Evolutionary conservation across 139 green algal genomes (phyloP).

Genomic region (Raphidocelis subcapitata): DNA sequence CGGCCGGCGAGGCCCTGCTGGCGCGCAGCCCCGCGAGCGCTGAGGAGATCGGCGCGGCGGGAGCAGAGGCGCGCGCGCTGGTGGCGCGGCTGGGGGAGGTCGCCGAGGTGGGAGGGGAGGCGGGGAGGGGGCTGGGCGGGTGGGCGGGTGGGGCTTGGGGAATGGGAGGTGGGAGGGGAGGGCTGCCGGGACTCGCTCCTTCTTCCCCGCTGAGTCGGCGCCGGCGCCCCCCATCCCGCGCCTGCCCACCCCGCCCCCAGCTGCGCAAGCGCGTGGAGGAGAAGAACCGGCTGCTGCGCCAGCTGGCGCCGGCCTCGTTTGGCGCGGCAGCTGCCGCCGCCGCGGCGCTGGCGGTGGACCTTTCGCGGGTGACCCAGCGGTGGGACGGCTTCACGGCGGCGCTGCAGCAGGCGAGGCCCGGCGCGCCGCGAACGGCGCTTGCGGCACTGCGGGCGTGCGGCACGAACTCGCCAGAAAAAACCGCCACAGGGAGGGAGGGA

Average conservation of each 20-base stretch:
- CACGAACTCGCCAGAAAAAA: too few relatives aligned
- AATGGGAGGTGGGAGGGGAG: too few relatives aligned
- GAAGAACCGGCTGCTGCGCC: conserved; percentile 72
- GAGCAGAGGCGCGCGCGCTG: conserved; percentile 56
- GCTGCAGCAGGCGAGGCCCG: conserved; percentile 60
- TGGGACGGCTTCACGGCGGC: conserved; percentile 74
- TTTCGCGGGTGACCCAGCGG: conserved; percentile 46
- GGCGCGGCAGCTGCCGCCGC: conserved; percentile 10
- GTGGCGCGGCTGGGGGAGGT: conserved; percentile 44
- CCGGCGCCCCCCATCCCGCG: too few relatives aligned
- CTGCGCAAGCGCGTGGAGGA: conserved; percentile 69
- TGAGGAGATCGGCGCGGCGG: conserved; percentile 69
- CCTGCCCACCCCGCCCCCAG: conserved; percentile 9
- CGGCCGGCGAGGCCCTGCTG: conserved; percentile 49
- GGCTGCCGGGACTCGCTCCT: too few relatives aligned
- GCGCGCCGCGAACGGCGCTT: too few relatives aligned
- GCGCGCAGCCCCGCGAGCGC: conserved; percentile 48
- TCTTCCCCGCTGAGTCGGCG: too few relatives aligned
- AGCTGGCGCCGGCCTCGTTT: conserved; percentile 35
- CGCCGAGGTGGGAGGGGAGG: conserved; percentile 18
- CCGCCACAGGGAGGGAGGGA: too few relatives aligned
- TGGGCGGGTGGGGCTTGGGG: too few relatives aligned
- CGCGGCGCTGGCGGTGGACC: conserved; percentile 50
- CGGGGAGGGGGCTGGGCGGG: too few relatives aligned
- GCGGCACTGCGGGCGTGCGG: too few relatives aligned